These are phyloP conservation scores for Hordeum vulgare DNA, from an alignment of 176 grass and related monocot species.

Conservation along the genomic window MorexV3_pseudomolecules_assembly NC_058522.1:494755865-494756364, in stretches of 20 bases:
- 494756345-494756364: too few relatives aligned
- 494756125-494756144: slow-evolving; percentile 56
- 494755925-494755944: slow-evolving; percentile 59
- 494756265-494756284: slow-evolving; percentile 18
- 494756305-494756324: background rate
- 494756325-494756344: background rate
- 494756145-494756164: slow-evolving; percentile 34
- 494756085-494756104: slow-evolving; percentile 92
- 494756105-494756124: slow-evolving; percentile 79
- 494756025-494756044: background rate
- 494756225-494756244: background rate
- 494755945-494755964: slow-evolving; percentile 89
- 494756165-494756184: background rate
- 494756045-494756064: slow-evolving; percentile 1
- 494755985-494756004: background rate
- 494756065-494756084: slow-evolving; percentile 94
- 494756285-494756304: slow-evolving; percentile 31
- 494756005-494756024: background rate
- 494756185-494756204: slow-evolving; percentile 27
- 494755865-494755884: background rate
- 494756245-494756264: background rate
- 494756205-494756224: background rate
- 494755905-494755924: slow-evolving; percentile 94
- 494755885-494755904: slow-evolving; percentile 55
- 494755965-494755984: slow-evolving; percentile 84